These are phyloP conservation scores for Corymbia maculata DNA, from an alignment of 345 rosid genomes.

Conservation along the genomic window DNA sequence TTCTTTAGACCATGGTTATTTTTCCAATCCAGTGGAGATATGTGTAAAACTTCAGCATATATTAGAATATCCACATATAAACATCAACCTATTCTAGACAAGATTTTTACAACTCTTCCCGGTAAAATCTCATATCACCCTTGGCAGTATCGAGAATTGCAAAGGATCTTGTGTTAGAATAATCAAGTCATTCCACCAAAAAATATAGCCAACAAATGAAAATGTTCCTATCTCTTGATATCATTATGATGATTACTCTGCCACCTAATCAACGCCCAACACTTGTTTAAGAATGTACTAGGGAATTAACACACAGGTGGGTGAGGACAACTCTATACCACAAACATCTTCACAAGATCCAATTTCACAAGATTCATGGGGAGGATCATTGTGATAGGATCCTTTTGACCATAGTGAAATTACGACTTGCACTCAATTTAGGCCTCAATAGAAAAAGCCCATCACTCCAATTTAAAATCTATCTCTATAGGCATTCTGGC, in stretches of 20 bases:
- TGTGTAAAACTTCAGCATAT: too few relatives aligned
- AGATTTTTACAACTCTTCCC: background rate
- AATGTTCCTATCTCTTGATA: background rate
- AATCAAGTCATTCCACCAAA: background rate
- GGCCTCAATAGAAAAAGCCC: accelerated
- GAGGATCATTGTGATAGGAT: background rate
- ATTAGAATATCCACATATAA: too few relatives aligned
- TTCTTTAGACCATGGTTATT: too few relatives aligned
- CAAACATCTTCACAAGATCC: background rate
- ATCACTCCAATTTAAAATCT: background rate
- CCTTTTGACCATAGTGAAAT: background rate
- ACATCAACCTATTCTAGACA: background rate
- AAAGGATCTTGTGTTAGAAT: background rate
- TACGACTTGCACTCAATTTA: accelerated
- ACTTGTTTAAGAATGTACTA: background rate
- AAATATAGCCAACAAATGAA: too few relatives aligned
- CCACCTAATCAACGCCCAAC: accelerated
- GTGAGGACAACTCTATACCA: accelerated
- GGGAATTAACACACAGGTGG: too few relatives aligned
- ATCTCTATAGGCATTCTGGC: accelerated
- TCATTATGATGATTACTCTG: too few relatives aligned
- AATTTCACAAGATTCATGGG: background rate
- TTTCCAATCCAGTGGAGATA: too few relatives aligned
- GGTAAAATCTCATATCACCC: background rate
- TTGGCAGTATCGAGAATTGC: background rate